Base-by-base conservation (phyloP, 768 basidiomycete species). In the Podaxis sp. region DNA sequence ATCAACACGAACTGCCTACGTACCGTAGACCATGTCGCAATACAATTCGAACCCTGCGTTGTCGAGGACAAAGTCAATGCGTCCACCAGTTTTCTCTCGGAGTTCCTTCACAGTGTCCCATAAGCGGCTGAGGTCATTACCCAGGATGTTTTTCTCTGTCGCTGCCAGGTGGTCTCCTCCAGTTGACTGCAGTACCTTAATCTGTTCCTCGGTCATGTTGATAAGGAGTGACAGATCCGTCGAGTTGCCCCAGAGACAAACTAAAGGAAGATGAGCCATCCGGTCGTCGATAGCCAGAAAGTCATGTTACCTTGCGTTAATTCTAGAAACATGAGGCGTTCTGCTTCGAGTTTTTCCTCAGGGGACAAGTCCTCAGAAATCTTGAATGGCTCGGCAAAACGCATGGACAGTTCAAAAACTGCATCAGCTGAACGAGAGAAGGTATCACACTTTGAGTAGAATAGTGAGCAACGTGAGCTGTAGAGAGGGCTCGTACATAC, bases 151-250 rank as follows among this genome's bases (percentile, higher is more conserved):
- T 78, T 96, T 95, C 76, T 96, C 94, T 1, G 96, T 95, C 1
- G 94, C 93, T 2, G 95, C 95, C 50, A 98, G 87, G 64, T 93
- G 87, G 51, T 94, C 96, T n/a, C 94, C 94, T 11, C 95, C 96
- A 17, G 95, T 96, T 13, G 94, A 95, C 72, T 98, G 96, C n/a
- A 97, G 82, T 51, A 89, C 85, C 73, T 94, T 95, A 77, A 98
- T 97, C 73, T 97, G 95, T 33, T 97, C 95, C 75, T 98, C 96
- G 6, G 91, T 91, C 95, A 97, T 96, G 76, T 98, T 93, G 74
- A 97, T 98, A 63, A 97, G 81, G 40, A 98, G 82, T 2, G 94
- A 96, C 55, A 97, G 80, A 75, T 97, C 96, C 55, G 96, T 98
- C 8, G 95, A 94, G 76, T 98, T 97, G 15, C 96, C 96, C 95